Conservation (phyloP, 768 basidiomycete species). For the Tricholoma sp. region DNA sequence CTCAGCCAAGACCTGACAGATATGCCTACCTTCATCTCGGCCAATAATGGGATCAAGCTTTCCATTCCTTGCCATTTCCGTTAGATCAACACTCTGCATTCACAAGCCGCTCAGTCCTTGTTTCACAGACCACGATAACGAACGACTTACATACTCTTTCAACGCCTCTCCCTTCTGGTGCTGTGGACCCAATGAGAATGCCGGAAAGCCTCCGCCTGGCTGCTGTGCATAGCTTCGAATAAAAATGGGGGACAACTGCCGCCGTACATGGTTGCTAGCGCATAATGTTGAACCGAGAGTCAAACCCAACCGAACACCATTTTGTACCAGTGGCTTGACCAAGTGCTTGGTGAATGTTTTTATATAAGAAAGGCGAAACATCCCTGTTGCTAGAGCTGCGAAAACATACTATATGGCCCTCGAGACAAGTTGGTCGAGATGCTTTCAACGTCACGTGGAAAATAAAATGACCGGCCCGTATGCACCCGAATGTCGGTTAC, state of each 20-base stretch:
- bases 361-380: background rate
- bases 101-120: background rate
- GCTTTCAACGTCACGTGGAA: too few species aligned
- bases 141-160: constrained; percentile 58
- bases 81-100: constrained; percentile 72
- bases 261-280: constrained; percentile 3
- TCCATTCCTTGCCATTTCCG: constrained; percentile 75
- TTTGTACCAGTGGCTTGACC: background rate
- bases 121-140: background rate
- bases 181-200: constrained; percentile 53
- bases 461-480: too few species aligned
- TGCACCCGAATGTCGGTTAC: too few species aligned
- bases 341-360: background rate
- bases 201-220: constrained; percentile 53
- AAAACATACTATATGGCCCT: too few species aligned
- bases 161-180: constrained; percentile 80
- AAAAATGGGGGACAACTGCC: constrained; percentile 3
- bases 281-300: constrained; percentile 6
- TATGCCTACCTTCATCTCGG: constrained; percentile 62
- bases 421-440: too few species aligned
- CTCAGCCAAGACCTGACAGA: background rate
- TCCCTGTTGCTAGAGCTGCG: too few species aligned
- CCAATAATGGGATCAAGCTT: constrained; percentile 92
- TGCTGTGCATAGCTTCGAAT: constrained; percentile 43
- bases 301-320: constrained; percentile 7